Percentiles rank a stretch among this genome's conserved stretches.
Evolutionary conservation across 1,139 yeast species (phyloP).

Genomic region (Nakaseomyces nivariensis): DNA sequence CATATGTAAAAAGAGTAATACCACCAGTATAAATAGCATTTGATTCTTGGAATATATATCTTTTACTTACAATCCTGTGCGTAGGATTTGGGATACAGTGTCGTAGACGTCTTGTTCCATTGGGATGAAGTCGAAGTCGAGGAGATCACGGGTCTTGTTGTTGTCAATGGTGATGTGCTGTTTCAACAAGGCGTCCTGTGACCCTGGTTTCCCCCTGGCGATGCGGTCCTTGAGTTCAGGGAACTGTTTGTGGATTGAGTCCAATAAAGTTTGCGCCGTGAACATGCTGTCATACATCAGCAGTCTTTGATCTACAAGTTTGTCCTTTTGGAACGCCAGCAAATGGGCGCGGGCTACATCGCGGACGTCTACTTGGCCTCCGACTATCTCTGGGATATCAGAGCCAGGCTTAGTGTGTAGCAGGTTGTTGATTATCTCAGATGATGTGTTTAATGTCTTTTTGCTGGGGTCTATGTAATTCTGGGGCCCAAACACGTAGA

Average conservation of each 20-base stretch:
- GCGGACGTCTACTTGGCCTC: slow-evolving; percentile 38
- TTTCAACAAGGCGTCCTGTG: neutral
- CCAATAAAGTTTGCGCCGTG: slow-evolving; percentile 26
- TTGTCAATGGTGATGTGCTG: slow-evolving; percentile 49
- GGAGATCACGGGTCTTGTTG: neutral
- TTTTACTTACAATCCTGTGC: neutral
- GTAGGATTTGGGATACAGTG: slow-evolving; percentile 2
- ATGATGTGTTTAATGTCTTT: slow-evolving; percentile 31
- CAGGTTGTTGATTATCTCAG: slow-evolving; percentile 29
- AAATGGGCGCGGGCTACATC: slow-evolving; percentile 47
- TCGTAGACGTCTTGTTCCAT: neutral
- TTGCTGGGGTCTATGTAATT: slow-evolving; percentile 28
- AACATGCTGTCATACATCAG: slow-evolving; percentile 27
- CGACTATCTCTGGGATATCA: slow-evolving; percentile 12
- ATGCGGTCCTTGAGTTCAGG: slow-evolving; percentile 33
- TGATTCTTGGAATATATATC: too few relatives aligned
- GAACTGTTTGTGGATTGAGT: slow-evolving; percentile 30
- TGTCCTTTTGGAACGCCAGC: slow-evolving; percentile 32
- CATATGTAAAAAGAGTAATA: too few relatives aligned
- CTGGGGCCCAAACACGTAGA: slow-evolving; percentile 43
- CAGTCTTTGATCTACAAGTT: slow-evolving; percentile 28
- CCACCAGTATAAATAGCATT: too few relatives aligned
- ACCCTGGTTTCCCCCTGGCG: slow-evolving; percentile 11
- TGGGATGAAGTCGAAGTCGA: neutral
- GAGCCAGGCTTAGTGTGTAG: slow-evolving; percentile 15